Evolutionary conservation across 306 rosid genomes (phyloP).

Genomic region (Luffa aegyptiaca): DNA sequence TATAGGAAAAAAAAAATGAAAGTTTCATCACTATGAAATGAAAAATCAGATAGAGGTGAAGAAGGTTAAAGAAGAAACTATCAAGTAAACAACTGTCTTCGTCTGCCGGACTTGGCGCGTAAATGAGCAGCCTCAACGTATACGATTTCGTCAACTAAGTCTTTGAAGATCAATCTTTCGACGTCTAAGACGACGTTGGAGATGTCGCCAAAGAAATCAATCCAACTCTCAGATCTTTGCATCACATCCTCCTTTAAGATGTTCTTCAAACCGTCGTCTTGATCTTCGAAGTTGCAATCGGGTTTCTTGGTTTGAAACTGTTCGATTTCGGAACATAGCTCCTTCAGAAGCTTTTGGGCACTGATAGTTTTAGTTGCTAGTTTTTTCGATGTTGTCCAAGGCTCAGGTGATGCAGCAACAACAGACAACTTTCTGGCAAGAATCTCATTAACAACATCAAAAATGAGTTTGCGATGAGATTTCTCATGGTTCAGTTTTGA

Average conservation of each 20-base stretch:
- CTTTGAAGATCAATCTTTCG: constrained; percentile 75
- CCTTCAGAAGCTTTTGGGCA: constrained; percentile 89
- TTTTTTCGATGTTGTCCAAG: constrained; percentile 46
- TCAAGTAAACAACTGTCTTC: constrained; percentile 33
- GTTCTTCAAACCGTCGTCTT: constrained; percentile 42
- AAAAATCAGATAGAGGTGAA: background rate
- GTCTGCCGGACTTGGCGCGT: constrained; percentile 49
- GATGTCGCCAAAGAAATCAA: constrained; percentile 45
- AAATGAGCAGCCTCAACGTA: constrained; percentile 53
- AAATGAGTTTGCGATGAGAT: constrained; percentile 67
- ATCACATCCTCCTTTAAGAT: constrained; percentile 57
- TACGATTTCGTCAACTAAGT: constrained; percentile 64
- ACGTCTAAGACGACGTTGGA: constrained; percentile 59
- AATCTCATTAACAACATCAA: constrained; percentile 77
- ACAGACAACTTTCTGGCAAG: constrained; percentile 44
- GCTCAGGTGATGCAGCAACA: constrained; percentile 32
- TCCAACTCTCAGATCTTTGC: constrained; percentile 56
- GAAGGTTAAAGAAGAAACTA: constrained; percentile 6
- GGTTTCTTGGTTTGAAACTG: constrained; percentile 45
- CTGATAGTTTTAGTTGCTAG: constrained; percentile 55
- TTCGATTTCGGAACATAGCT: constrained; percentile 68
- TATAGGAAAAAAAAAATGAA: background rate
- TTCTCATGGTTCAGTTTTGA: constrained; percentile 26
- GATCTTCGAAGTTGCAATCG: constrained; percentile 30
- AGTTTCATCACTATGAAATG: constrained; percentile 1